phyloP scores from a whole-genome alignment of 495 filamentous ascomycete species.

The Aspergillus biplanus region DNA sequence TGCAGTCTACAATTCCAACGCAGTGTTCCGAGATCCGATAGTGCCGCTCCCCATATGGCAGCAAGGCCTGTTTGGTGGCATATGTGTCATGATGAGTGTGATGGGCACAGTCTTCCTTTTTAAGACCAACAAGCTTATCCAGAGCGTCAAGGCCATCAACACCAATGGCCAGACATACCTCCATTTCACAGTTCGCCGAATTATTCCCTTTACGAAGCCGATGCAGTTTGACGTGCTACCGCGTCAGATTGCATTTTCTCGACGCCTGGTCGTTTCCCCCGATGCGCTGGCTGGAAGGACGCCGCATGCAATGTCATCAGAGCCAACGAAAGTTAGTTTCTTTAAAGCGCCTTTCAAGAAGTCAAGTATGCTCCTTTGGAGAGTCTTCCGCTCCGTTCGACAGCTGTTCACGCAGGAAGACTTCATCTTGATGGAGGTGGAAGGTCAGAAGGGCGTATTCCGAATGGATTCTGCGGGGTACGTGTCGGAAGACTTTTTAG shows the following conservation, averaged over 20 bases:
- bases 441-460: conserved; percentile 43
- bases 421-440: conserved; percentile 48
- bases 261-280: conserved; percentile 35
- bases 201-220: conserved; percentile 47
- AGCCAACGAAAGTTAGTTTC: conserved; percentile 29
- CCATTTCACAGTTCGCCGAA: conserved; percentile 42
- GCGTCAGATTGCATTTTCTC: conserved; percentile 43
- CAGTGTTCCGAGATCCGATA: conserved; percentile 39
- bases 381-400: conserved; percentile 42
- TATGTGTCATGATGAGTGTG: conserved; percentile 48
- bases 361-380: conserved; percentile 38
- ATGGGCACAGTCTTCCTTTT: conserved; percentile 46
- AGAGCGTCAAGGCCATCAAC: conserved; percentile 40
- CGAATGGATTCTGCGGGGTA: conserved; percentile 47
- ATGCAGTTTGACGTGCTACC: conserved; percentile 43
- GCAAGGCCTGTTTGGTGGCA: conserved; percentile 40
- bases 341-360: conserved; percentile 44
- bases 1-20: conserved; percentile 57
- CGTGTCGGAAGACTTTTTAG: conserved; percentile 42
- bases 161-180: conserved; percentile 36
- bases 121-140: conserved; percentile 41
- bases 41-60: conserved; percentile 43
- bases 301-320: conserved; percentile 24
- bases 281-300: conserved; percentile 22
- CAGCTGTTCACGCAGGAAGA: conserved; percentile 51